Evolutionary conservation across 2,329 filamentous ascomycete species (phyloP).

Genomic region (Alternaria sp.): DNA sequence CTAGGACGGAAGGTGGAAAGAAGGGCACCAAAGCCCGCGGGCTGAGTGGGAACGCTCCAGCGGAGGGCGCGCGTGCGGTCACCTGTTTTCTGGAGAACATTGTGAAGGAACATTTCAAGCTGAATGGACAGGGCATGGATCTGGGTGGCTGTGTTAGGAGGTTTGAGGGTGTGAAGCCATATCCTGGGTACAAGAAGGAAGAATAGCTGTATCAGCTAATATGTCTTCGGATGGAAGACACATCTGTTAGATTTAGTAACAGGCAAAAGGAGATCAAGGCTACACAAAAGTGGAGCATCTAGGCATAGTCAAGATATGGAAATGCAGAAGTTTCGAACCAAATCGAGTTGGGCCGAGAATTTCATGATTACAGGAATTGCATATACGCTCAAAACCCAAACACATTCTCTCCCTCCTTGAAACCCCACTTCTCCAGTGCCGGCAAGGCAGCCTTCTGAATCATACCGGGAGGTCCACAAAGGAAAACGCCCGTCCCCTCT

Average conservation of each 20-base stretch:
- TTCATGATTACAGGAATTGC: not conserved
- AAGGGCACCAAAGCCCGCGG: slow-evolving; percentile 3
- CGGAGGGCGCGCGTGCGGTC: slow-evolving; percentile 19
- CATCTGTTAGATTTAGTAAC: no score
- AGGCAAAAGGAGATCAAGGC: no score
- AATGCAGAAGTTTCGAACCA: no score
- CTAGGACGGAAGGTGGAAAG: slow-evolving; percentile 16
- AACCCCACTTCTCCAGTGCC: slow-evolving; percentile 57
- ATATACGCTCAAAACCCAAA: not conserved
- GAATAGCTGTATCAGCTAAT: not conserved
- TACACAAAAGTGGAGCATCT: not conserved
- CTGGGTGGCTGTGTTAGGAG: slow-evolving; percentile 21
- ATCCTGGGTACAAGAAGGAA: not conserved
- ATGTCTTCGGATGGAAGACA: no score
- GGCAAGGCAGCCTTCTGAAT: slow-evolving; percentile 62
- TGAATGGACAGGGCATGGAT: not conserved
- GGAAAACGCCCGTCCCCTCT: slow-evolving; percentile 54
- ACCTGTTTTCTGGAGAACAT: slow-evolving; percentile 30
- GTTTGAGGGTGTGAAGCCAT: slow-evolving; percentile 7
- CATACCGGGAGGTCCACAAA: slow-evolving; percentile 62
- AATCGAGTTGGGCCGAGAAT: no score
- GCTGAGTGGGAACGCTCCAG: slow-evolving; percentile 7
- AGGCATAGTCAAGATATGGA: no score
- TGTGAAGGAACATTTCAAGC: slow-evolving; percentile 15
- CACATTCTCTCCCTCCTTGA: slow-evolving; percentile 26